These are phyloP conservation scores for Gloeostereum incarnatum DNA, from an alignment of 768 basidiomycete genomes.

Conservation along the genomic window DNA sequence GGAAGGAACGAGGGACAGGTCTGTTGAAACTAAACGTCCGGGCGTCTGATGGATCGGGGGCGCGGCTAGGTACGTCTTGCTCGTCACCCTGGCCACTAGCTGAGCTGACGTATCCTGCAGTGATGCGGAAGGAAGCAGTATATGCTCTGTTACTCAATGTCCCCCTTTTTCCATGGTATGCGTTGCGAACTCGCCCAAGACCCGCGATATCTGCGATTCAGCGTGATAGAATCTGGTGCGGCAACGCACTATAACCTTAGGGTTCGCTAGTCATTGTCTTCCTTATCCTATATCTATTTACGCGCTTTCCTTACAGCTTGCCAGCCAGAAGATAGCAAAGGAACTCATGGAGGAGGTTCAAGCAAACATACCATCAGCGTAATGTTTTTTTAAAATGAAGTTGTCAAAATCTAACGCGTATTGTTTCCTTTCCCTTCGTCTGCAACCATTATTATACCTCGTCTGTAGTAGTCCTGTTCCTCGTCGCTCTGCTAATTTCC, in stretches of 20 bases:
- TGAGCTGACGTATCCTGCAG: constrained; percentile 23
- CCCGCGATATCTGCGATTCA: constrained; percentile 71
- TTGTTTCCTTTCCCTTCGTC: too few relatives aligned
- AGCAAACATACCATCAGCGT: constrained; percentile 36
- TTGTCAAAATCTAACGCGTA: too few relatives aligned
- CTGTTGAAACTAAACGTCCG: constrained; percentile 62
- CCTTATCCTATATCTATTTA: constrained; percentile 4
- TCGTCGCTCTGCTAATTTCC: too few relatives aligned
- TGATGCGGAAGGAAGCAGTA: constrained; percentile 84
- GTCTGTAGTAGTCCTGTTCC: too few relatives aligned
- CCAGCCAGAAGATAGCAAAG: constrained; percentile 61
- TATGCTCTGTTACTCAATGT: constrained; percentile 67
- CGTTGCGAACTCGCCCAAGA: constrained; percentile 63
- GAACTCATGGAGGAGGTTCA: constrained; percentile 55
- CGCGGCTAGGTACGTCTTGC: constrained; percentile 50
- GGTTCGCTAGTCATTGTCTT: constrained; percentile 28
- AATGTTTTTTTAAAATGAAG: too few relatives aligned
- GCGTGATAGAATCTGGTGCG: constrained; percentile 51
- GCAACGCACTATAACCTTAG: constrained; percentile 70
- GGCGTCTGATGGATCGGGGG: constrained; percentile 51
- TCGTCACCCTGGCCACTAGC: neutral
- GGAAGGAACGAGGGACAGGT: constrained; percentile 76
- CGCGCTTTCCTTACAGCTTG: constrained; percentile 30
- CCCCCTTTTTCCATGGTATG: constrained; percentile 74
- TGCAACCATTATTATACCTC: too few relatives aligned